Evolutionary conservation across 2,329 filamentous ascomycete species (phyloP), one percentile per base, ranked within the genome.

Genomic region (Calonectria fujianensis): DNA sequence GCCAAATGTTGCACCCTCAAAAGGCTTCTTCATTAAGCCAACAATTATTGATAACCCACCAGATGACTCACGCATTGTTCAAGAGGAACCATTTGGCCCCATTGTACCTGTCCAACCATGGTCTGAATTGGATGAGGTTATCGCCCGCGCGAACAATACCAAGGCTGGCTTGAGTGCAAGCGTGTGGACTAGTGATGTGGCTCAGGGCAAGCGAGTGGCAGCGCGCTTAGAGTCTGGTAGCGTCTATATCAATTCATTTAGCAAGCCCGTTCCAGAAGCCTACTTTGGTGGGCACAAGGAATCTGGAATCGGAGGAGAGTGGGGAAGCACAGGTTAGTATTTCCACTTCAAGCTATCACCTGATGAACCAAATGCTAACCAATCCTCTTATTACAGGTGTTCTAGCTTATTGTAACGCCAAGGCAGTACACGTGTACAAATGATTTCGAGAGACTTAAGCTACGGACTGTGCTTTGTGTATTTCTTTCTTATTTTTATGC

Each of bases 11-110:
- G 63, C 20, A 20, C 20, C 39, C 35, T 27, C 16, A 18, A 32
- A 66, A 31, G 63, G 63, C 39, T 66, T 66, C 41, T 66, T 66
- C 29, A 31, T 66, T 37, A n/a, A 32, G 41, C 63, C 63, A 32
- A 35, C 63, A 4, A 66, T 66, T 48, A 32, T 66, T 39, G 45
- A 66, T 37, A 66, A 66, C 8, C 63, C 63, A 20, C 63, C 63
- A 32, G 10, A 37, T 31, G 63, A 66, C 8, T 37, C 63, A 32
- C 11, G 27, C 11, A 66, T 66, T 32, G 41, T 50, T 32, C n/a
- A 31, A 35, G 37, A 66, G 18, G 63, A 66, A 35, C 41, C 41
- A n/a, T 66, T 66, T 66, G 63, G 63, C 51, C 29, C 39, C 9
- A 45, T 27, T 51, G 27, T 32, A 32, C 39, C 37, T 66, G n/a